phyloP scores from a whole-genome alignment of 164 flowering plant genomes.

The Tinospora cordifolia region DNA sequence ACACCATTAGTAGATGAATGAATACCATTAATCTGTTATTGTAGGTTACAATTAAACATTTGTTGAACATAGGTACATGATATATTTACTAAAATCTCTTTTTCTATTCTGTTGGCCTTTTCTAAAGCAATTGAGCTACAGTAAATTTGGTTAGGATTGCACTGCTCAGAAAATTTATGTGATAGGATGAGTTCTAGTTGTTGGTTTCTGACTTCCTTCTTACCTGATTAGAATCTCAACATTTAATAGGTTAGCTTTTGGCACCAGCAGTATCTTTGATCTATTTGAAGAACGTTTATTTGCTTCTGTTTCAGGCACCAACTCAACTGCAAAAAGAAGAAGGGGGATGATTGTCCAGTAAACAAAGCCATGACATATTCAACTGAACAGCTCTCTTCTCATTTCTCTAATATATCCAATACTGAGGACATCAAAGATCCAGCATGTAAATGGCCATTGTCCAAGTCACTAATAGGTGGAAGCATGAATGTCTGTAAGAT shows the following conservation, averaged over 20 bases:
- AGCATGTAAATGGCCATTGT: slow-evolving; percentile 31
- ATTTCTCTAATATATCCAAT: slow-evolving; percentile 33
- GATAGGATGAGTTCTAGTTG: background rate
- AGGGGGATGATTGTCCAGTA: slow-evolving; percentile 39
- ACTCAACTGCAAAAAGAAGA: slow-evolving; percentile 63
- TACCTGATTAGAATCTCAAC: background rate
- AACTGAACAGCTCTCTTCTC: slow-evolving; percentile 23
- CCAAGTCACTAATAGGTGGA: slow-evolving; percentile 77
- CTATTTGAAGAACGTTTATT: background rate
- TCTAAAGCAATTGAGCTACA: background rate
- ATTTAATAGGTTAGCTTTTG: background rate
- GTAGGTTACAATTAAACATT: background rate
- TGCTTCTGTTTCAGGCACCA: slow-evolving; percentile 41
- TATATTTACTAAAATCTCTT: background rate
- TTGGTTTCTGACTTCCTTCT: background rate
- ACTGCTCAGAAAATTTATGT: background rate
- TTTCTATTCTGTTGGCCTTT: background rate
- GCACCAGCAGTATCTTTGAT: background rate
- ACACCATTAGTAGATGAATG: background rate
- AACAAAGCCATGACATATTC: slow-evolving; percentile 39
- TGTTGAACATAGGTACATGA: background rate
- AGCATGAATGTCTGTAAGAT: slow-evolving; percentile 65
- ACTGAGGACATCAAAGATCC: slow-evolving; percentile 64
- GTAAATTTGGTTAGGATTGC: background rate
- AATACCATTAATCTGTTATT: background rate